Conservation (phyloP, 2,329 filamentous ascomycete genomes). For the Venturia nashicola region DNA sequence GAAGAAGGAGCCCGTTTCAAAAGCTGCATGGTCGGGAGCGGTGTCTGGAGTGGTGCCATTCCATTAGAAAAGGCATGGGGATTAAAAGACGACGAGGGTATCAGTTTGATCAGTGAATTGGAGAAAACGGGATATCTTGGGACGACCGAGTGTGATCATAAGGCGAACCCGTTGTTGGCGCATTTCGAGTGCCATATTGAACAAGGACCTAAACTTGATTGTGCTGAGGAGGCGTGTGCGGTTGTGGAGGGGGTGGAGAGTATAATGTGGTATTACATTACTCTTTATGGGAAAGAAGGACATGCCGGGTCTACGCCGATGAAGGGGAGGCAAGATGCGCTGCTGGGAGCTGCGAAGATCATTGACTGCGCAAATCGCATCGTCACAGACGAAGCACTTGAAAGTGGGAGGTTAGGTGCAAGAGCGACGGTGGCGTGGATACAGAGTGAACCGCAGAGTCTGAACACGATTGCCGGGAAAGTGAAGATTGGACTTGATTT, state of each 20-base stretch:
- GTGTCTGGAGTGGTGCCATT: constrained; percentile 63
- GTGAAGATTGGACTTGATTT: constrained; percentile 60
- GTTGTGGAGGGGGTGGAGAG: constrained; percentile 63
- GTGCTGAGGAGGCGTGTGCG: constrained; percentile 49
- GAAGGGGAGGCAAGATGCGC: constrained; percentile 51
- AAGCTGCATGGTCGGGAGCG: constrained; percentile 59
- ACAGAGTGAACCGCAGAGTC: constrained; percentile 51
- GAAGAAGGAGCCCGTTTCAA: constrained; percentile 76
- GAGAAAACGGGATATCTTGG: constrained; percentile 62
- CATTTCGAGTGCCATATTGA: constrained; percentile 33
- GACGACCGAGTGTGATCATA: constrained; percentile 14
- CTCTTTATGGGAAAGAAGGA: constrained; percentile 52
- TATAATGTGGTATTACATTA: constrained; percentile 61
- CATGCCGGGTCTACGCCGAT: constrained; percentile 68
- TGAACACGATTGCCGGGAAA: constrained; percentile 59
- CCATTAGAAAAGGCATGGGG: constrained; percentile 48
- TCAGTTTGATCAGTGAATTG: constrained; percentile 47
- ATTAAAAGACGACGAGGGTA: constrained; percentile 48
- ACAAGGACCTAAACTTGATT: constrained; percentile 65
- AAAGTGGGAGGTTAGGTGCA: constrained; percentile 35
- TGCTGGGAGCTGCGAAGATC: constrained; percentile 54
- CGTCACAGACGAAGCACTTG: constrained; percentile 29
- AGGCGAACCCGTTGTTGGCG: constrained; percentile 14
- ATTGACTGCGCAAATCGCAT: constrained; percentile 54
- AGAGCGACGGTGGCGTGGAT: constrained; percentile 61